Conservation (phyloP, 306 rosid species). For the Cyamopsis tetragonoloba region DNA sequence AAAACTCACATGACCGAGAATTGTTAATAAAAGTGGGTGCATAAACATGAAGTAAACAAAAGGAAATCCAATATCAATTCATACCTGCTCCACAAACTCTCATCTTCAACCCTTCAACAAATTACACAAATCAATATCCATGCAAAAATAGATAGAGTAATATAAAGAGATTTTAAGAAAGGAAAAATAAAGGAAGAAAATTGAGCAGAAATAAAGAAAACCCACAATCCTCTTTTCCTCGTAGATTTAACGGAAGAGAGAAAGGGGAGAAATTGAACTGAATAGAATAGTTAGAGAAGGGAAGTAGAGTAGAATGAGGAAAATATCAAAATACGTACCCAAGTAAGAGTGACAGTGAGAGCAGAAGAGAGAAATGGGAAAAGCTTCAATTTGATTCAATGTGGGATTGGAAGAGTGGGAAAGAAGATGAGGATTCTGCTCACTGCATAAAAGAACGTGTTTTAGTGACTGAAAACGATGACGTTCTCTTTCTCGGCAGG, state of each 20-base stretch:
- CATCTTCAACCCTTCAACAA: slow-evolving; percentile 47
- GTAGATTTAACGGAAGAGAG: neutral
- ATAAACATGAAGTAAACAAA: neutral
- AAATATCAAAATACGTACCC: neutral
- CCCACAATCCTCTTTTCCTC: neutral
- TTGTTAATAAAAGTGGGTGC: neutral
- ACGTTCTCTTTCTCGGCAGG: neutral
- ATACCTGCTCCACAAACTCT: slow-evolving; percentile 49
- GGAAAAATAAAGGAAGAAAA: neutral
- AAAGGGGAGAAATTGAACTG: neutral
- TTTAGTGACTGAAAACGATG: neutral
- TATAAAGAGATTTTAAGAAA: neutral
- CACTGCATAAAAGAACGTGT: neutral
- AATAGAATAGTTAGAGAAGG: neutral
- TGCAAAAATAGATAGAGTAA: neutral
- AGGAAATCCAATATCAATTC: slow-evolving; percentile 10
- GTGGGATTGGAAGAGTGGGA: neutral
- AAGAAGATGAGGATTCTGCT: slow-evolving; percentile 4
- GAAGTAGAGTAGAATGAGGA: neutral
- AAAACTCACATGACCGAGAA: slow-evolving; percentile 8
- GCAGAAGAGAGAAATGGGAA: neutral
- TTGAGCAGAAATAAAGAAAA: neutral
- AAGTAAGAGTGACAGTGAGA: neutral
- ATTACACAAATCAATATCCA: slow-evolving; percentile 31
- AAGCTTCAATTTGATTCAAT: neutral